Conservation (phyloP, 2,329 filamentous ascomycete genomes). For the Pseudopyricularia javanii region DNA sequence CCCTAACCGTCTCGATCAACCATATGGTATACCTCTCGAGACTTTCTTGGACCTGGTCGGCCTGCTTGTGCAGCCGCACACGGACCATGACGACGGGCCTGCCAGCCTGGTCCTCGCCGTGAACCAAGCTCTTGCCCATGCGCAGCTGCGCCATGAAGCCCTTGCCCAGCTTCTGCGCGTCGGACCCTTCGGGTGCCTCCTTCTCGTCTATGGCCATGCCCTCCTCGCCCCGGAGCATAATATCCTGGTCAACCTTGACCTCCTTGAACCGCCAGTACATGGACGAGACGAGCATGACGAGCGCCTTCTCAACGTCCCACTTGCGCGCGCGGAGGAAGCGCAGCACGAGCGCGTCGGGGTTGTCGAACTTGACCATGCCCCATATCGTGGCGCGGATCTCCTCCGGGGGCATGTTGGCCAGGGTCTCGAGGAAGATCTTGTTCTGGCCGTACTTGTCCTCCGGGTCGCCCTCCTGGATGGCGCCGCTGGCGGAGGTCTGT, state of each 20-base stretch:
- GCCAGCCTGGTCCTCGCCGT: conserved; percentile 73
- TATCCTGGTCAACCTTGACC: conserved; percentile 79
- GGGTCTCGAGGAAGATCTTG: conserved; percentile 72
- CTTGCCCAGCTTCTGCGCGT: conserved; percentile 54
- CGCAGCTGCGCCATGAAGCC: conserved; percentile 78
- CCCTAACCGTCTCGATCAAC: conserved; percentile 84
- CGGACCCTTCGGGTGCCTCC: conserved; percentile 36
- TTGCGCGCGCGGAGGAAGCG: conserved; percentile 82
- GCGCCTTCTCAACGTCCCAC: conserved; percentile 88
- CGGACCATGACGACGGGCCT: conserved; percentile 80
- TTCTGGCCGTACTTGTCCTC: conserved; percentile 92
- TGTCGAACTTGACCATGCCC: conserved; percentile 90
- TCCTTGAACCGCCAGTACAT: conserved; percentile 82
- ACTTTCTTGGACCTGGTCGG: conserved; percentile 70
- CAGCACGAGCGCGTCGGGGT: conserved; percentile 74
- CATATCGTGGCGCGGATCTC: conserved; percentile 73
- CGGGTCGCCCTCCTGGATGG: conserved; percentile 23
- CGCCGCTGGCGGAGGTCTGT: conserved; percentile 16
- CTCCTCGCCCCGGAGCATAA: conserved; percentile 66
- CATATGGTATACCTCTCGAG: conserved; percentile 88
- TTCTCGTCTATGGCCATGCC: conserved; percentile 22
- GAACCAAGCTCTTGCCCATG: conserved; percentile 86
- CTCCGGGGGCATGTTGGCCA: conserved; percentile 67
- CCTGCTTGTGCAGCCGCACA: conserved; percentile 68
- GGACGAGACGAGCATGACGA: conserved; percentile 89